Percentiles rank a stretch among this genome's conserved stretches.
phyloP scores from a whole-genome alignment of 2,329 filamentous ascomycete species.

The Arthroderma uncinatum region DNA sequence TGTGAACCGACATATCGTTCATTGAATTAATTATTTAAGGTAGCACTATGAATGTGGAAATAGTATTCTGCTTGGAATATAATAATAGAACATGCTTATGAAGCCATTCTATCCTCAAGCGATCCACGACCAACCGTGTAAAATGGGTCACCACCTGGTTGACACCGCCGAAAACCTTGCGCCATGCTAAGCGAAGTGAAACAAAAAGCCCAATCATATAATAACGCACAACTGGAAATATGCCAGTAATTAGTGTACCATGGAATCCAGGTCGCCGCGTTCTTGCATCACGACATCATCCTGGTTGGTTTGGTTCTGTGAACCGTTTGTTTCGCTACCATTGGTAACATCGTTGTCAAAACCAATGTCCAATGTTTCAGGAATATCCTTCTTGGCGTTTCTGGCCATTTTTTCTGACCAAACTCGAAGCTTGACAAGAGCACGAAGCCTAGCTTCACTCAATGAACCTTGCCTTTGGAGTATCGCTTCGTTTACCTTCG shows the following conservation, averaged over 20 bases:
- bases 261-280: constrained; percentile 32
- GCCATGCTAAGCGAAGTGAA: constrained; percentile 18
- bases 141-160: background rate
- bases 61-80: background rate
- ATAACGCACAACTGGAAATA: background rate
- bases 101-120: background rate
- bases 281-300: constrained; percentile 34
- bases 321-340: constrained; percentile 14
- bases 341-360: constrained; percentile 28
- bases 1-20: too few species aligned
- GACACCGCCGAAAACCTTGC: constrained; percentile 13
- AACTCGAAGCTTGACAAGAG: constrained; percentile 66
- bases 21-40: background rate
- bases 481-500: constrained; percentile 80
- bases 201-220: background rate
- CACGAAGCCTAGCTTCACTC: constrained; percentile 69
- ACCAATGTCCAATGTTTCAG: constrained; percentile 36
- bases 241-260: constrained; percentile 20
- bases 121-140: background rate
- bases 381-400: constrained; percentile 37
- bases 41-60: background rate
- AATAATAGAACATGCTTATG: background rate
- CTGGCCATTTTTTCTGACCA: constrained; percentile 63
- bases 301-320: constrained; percentile 19
- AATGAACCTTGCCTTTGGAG: constrained; percentile 59